Conservation (phyloP, 2,329 filamentous ascomycete species). For the Furcasterigmium sp. region DNA sequence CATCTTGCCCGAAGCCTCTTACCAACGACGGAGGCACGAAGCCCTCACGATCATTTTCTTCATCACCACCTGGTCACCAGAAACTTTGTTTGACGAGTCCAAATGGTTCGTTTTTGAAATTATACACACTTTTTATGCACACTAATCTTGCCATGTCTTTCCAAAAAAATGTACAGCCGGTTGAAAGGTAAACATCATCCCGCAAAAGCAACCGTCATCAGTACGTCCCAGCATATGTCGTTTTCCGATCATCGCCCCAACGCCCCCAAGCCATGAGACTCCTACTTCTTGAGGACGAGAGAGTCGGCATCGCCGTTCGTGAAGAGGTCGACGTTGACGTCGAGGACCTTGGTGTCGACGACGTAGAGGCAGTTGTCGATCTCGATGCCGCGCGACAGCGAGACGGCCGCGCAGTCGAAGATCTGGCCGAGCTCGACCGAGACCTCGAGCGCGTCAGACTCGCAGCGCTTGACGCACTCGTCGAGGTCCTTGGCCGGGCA, state of each 20-base stretch:
- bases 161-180: neutral
- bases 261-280: too few relatives aligned
- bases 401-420: slow-evolving; percentile 1
- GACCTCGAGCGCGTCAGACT: neutral
- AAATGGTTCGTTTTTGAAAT: too few relatives aligned
- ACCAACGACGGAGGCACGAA: too few relatives aligned
- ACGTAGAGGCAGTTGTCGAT: slow-evolving; percentile 4
- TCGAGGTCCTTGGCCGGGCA: slow-evolving; percentile 1
- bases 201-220: neutral
- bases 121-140: too few relatives aligned
- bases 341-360: slow-evolving; percentile 1
- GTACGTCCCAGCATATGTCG: neutral
- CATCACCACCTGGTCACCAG: too few relatives aligned
- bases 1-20: too few relatives aligned
- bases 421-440: slow-evolving; percentile 1
- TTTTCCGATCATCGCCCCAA: too few relatives aligned
- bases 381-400: neutral
- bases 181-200: neutral
- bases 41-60: too few relatives aligned
- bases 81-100: too few relatives aligned
- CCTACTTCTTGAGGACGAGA: neutral
- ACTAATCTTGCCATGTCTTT: neutral
- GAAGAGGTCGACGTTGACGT: slow-evolving; percentile 3
- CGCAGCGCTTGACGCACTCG: slow-evolving; percentile 1
- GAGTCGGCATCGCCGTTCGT: neutral